Conservation (phyloP, 2,329 filamentous ascomycete genomes). For the Penicillium italicum region DNA sequence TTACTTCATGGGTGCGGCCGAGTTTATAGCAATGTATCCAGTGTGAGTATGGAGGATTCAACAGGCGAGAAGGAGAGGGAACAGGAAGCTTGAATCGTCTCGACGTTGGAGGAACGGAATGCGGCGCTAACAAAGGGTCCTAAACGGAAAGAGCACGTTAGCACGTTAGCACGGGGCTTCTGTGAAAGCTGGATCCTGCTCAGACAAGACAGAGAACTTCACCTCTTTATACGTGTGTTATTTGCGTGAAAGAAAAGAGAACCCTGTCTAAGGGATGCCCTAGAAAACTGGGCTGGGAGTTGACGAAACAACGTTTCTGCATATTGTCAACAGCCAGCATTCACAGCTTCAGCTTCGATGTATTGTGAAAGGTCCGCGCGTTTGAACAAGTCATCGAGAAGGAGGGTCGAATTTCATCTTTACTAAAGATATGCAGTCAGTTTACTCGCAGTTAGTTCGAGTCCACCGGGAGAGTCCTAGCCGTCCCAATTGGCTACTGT, state of each 20-base stretch:
- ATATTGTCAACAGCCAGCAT: background rate
- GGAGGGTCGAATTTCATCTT: background rate
- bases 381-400: too few relatives aligned
- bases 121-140: background rate
- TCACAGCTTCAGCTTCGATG: background rate
- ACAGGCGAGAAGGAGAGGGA: background rate
- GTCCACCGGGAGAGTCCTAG: background rate
- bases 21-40: background rate
- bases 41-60: background rate
- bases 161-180: background rate
- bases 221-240: background rate
- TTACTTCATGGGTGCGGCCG: background rate
- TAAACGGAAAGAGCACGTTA: background rate
- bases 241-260: background rate
- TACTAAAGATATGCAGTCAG: background rate
- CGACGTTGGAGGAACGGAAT: background rate
- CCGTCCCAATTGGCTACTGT: background rate
- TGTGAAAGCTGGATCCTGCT: background rate
- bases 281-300: too few relatives aligned
- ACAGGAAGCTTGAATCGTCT: background rate
- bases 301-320: background rate
- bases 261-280: background rate
- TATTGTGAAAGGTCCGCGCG: too few relatives aligned
- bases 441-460: background rate
- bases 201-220: background rate